phyloP scores from a whole-genome alignment of 305 asterid species.

The Coffea humblotiana region DNA sequence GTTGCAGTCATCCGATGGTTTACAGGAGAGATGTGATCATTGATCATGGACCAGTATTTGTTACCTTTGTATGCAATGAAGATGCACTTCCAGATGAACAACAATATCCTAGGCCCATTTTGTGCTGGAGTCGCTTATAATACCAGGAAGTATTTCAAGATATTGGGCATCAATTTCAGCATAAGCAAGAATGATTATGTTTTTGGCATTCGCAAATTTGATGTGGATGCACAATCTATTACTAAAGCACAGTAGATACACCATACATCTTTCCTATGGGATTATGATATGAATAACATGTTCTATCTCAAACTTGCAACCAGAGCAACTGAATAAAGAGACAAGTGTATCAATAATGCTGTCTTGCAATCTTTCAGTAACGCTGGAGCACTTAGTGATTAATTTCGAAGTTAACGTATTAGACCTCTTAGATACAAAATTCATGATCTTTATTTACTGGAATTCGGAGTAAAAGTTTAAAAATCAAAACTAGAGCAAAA shows the following conservation, averaged over 20 bases:
- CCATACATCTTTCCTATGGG: slow-evolving; percentile 95
- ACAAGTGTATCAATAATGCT: slow-evolving; percentile 2
- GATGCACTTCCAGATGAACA: slow-evolving; percentile 75
- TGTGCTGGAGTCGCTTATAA: slow-evolving; percentile 75
- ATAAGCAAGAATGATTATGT: slow-evolving; percentile 93
- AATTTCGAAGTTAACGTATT: slow-evolving; percentile 4
- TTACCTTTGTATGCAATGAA: slow-evolving; percentile 83
- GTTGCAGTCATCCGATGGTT: slow-evolving; percentile 84
- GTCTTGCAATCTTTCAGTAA: background rate
- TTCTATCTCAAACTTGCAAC: slow-evolving; percentile 76
- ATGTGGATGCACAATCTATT: slow-evolving; percentile 97
- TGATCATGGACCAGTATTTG: slow-evolving; percentile 71
- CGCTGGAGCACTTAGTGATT: background rate
- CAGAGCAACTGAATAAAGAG: slow-evolving; percentile 65
- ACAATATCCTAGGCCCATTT: slow-evolving; percentile 79
- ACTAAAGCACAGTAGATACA: slow-evolving; percentile 84
- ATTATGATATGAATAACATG: slow-evolving; percentile 70
- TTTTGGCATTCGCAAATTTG: slow-evolving; percentile 76
- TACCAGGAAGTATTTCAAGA: slow-evolving; percentile 65
- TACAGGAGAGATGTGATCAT: slow-evolving; percentile 95
- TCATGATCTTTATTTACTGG: background rate
- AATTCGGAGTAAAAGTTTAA: background rate
- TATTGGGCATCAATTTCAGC: slow-evolving; percentile 44
- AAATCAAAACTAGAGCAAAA: background rate
- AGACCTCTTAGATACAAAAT: background rate